Evolutionary conservation across 352 stramenopile genomes (phyloP), one percentile per base, ranked within the genome.

Genomic region (Pythium vanterpoolii): DNA sequence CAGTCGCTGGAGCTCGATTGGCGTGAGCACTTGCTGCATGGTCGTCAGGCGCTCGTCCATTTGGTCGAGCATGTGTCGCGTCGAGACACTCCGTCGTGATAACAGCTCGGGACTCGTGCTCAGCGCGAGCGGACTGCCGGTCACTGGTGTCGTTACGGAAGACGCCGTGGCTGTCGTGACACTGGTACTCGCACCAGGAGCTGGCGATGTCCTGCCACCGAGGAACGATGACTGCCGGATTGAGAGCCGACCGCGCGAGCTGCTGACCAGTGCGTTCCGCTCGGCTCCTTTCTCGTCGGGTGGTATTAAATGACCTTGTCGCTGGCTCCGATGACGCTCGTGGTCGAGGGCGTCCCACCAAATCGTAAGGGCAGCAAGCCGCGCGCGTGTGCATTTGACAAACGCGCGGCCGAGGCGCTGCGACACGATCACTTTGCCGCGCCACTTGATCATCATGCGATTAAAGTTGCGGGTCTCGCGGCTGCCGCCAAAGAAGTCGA

Each of bases 11-110:
- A 91, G 66, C 71, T 93, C 81, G 28, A 93, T 80, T 5, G 83
- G 81, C 8, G 81, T 89, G 28, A 91, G 62, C 53, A 91, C 74
- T 56, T 87, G 82, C 69, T 91, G 83, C 83, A 90, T 90, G 9
- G 47, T 79, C 16, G 69, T 73, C 30, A 91, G 60, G 33, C 83
- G 77, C 43, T 85, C 77, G 46, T 88, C 68, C 66, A 91, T 85
- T 45, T 76, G 67, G 30, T 71, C 73, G 5, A 90, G 43, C 24
- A 79, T 51, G 30, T 68, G 59, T 11, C 78, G 51, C 1, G 74
- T 71, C 31, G 54, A 62, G 31, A 59, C 28, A 6, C 46, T 65
- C 13, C 48, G 53, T 1, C 61, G 57, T 2, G 47, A 50, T 5
- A 50, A 46, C 49, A 57, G 31, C 30, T 26, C 18, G 28, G 33